phyloP scores from a whole-genome alignment of 2,329 filamentous ascomycete species.

The Ceratocystis colombiana region DNA sequence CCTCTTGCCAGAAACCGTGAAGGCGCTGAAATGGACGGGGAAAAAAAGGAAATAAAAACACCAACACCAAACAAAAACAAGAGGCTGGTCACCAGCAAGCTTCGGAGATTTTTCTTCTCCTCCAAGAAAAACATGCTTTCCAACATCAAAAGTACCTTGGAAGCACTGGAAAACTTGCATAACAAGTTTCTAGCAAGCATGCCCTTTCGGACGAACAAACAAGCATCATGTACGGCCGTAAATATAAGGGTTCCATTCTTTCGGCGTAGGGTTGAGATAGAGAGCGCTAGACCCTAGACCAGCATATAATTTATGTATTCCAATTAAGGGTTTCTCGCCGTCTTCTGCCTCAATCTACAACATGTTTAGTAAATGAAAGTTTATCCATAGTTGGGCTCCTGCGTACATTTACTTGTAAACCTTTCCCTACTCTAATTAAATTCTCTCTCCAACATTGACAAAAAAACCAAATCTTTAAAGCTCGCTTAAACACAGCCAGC shows the following conservation, averaged over 20 bases:
- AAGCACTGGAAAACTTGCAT: background rate
- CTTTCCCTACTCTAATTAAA: too few species aligned
- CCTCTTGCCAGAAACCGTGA: too few species aligned
- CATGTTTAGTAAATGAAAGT: too few species aligned
- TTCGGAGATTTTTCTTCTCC: background rate
- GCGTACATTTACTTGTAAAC: too few species aligned
- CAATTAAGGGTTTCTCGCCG: too few species aligned
- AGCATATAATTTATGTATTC: too few species aligned
- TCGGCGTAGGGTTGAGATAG: background rate
- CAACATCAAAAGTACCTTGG: conserved; percentile 4
- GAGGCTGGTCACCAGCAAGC: background rate
- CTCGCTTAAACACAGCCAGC: too few species aligned
- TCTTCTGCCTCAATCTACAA: too few species aligned
- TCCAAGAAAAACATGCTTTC: conserved; percentile 13
- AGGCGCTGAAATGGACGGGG: background rate
- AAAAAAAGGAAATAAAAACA: background rate
- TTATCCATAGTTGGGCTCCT: too few species aligned
- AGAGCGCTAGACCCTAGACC: too few species aligned
- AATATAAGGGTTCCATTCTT: background rate
- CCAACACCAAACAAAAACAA: background rate
- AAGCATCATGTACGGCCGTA: background rate
- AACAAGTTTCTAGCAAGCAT: background rate
- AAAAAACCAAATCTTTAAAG: too few species aligned
- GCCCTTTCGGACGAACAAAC: background rate
- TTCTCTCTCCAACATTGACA: too few species aligned